Evolutionary conservation across 2,329 filamentous ascomycete species (phyloP).

Genomic region (Elsinoe necatrix): DNA sequence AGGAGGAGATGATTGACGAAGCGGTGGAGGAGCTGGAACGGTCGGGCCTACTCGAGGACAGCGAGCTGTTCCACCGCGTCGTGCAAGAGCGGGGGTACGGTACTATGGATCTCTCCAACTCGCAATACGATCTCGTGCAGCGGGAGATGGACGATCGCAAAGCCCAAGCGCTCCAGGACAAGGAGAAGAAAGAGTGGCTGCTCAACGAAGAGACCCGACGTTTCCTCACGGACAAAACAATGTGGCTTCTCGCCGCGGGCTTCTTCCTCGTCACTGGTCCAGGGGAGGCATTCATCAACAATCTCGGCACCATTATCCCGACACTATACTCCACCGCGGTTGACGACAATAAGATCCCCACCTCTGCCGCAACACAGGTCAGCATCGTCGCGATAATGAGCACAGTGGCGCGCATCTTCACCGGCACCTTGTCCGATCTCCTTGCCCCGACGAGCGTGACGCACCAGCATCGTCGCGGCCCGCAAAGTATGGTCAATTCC

Average conservation of each 20-base stretch:
- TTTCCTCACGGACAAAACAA: constrained; percentile 80
- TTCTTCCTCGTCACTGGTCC: constrained; percentile 92
- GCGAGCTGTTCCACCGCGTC: constrained; percentile 58
- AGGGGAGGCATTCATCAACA: constrained; percentile 97
- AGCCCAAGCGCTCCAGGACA: constrained; percentile 43
- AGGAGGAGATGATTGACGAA: constrained; percentile 79
- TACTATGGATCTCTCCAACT: constrained; percentile 45
- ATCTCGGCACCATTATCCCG: constrained; percentile 84
- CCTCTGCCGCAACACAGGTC: constrained; percentile 76
- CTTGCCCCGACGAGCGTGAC: constrained; percentile 53
- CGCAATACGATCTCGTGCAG: constrained; percentile 38
- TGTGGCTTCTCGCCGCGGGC: constrained; percentile 88
- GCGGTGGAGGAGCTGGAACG: constrained; percentile 85
- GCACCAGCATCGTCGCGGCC: constrained; percentile 48
- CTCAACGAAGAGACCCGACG: constrained; percentile 82
- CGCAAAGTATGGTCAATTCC: constrained; percentile 36
- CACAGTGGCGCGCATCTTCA: constrained; percentile 81
- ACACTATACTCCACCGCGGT: constrained; percentile 62
- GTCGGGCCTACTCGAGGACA: constrained; percentile 71
- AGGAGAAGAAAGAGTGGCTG: constrained; percentile 76
- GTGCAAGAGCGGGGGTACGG: constrained; percentile 51
- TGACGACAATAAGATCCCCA: constrained; percentile 33
- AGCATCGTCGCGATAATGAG: constrained; percentile 86
- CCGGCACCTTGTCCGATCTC: constrained; percentile 79
- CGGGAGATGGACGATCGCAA: constrained; percentile 40